A percentile compares a stretch with the other conserved stretches of the same genome.
phyloP scores from a whole-genome alignment of 2,329 filamentous ascomycete genomes.

The Lomentospora prolificans region DNA sequence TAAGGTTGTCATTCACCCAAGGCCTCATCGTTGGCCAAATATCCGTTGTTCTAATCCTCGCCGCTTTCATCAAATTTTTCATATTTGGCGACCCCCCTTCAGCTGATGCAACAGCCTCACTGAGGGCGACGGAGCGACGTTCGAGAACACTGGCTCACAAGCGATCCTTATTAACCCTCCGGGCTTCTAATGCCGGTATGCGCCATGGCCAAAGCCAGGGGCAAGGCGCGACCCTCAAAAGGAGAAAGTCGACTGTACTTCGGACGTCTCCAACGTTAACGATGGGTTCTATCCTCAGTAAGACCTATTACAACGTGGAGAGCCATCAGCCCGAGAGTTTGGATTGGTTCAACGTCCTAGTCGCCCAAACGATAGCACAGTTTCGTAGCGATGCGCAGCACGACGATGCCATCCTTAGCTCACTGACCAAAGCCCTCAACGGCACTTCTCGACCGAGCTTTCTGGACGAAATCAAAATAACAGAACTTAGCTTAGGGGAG shows the following conservation, averaged over 20 bases:
- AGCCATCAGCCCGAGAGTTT: conserved; percentile 93
- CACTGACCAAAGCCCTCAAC: conserved; percentile 77
- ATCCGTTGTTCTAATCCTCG: conserved; percentile 81
- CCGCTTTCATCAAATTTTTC: conserved; percentile 98
- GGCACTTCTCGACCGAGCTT: conserved; percentile 81
- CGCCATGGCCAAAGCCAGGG: conserved; percentile 24
- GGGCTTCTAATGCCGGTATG: conserved; percentile 24
- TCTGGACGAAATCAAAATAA: conserved; percentile 86
- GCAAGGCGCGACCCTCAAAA: conserved; percentile 34
- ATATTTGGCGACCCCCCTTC: conserved; percentile 93
- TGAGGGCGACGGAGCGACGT: conserved; percentile 64
- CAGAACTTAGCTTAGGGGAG: conserved; percentile 86
- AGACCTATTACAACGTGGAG: conserved; percentile 95
- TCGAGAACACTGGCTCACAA: conserved; percentile 67
- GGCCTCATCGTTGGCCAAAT: conserved; percentile 89
- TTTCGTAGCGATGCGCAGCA: conserved; percentile 86
- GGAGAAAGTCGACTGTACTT: conserved; percentile 63
- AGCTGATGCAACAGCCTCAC: conserved; percentile 66
- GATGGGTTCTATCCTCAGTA: conserved; percentile 86
- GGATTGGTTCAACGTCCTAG: conserved; percentile 98
- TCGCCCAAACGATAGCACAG: conserved; percentile 94
- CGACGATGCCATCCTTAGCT: conserved; percentile 80
- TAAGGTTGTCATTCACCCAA: conserved; percentile 80
- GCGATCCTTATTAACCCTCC: conserved; percentile 58
- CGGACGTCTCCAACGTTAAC: conserved; percentile 66